Evolutionary conservation across 495 filamentous ascomycete genomes (phyloP).

Genomic region (Opeltia flavorubescens): DNA sequence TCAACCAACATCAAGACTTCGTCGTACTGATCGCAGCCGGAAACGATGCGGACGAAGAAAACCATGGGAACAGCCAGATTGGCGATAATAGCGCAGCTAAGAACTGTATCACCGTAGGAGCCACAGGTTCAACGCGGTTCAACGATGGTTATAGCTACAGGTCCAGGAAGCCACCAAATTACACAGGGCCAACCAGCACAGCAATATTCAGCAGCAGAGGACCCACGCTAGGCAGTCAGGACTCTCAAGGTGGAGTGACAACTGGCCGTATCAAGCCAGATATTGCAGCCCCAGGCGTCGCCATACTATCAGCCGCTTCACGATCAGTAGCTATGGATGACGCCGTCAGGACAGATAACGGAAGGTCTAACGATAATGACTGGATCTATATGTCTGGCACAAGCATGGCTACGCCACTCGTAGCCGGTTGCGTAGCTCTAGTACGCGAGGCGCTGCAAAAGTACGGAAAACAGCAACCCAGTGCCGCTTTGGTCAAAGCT

Average conservation of each 20-base stretch:
- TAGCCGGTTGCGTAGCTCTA: background rate
- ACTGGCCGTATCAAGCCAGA: no score
- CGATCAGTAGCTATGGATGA: no score
- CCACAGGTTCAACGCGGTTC: background rate
- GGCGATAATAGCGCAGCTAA: background rate
- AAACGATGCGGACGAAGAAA: background rate
- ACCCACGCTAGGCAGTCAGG: no score
- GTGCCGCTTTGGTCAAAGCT: background rate
- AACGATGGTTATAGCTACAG: no score
- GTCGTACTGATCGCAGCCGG: background rate
- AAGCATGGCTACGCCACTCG: conserved; percentile 4
- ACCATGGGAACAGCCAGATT: background rate
- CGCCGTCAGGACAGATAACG: no score
- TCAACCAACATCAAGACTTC: background rate
- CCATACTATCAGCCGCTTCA: no score
- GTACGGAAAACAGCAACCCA: background rate
- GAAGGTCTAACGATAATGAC: no score
- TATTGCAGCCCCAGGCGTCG: no score
- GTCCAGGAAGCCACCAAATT: no score
- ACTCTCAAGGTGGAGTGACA: no score
- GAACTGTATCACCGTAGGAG: conserved; percentile 2
- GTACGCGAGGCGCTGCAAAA: background rate
- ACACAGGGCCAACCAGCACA: no score
- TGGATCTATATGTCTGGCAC: background rate
- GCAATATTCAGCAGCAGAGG: no score